These are phyloP conservation scores for Sporopachydermia lactativora DNA, from an alignment of 805 yeast genomes.

Conservation along the genomic window DNA sequence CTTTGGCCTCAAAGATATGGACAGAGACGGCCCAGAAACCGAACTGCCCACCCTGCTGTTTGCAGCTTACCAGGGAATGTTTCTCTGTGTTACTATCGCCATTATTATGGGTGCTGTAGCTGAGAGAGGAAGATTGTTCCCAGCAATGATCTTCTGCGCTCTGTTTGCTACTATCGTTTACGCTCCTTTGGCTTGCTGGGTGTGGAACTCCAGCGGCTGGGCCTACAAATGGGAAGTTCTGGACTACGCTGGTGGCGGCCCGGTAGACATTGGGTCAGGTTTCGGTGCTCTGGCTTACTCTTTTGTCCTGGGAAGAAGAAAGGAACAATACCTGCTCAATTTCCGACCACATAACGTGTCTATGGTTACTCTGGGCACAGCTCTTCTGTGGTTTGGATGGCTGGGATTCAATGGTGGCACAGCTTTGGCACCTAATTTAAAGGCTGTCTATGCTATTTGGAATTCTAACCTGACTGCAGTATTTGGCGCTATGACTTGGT, in stretches of 20 bases:
- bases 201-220: conserved; percentile 93
- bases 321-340: conserved; percentile 59
- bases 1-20: conserved; percentile 66
- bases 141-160: conserved; percentile 70
- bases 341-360: conserved; percentile 94
- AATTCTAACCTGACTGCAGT: conserved; percentile 85
- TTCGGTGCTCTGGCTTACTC: conserved; percentile 80
- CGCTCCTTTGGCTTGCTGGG: conserved; percentile 93
- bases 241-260: conserved; percentile 98
- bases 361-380: conserved; percentile 78
- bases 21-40: conserved; percentile 24
- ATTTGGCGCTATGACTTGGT: conserved; percentile 87
- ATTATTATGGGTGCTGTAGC: conserved; percentile 88
- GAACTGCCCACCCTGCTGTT: conserved; percentile 71
- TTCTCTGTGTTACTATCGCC: conserved; percentile 81
- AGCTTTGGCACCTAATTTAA: conserved; percentile 65
- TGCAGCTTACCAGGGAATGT: conserved; percentile 84
- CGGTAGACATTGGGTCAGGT: conserved; percentile 88
- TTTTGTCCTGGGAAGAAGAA: conserved; percentile 70
- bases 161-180: conserved; percentile 86
- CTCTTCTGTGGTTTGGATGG: conserved; percentile 91
- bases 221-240: conserved; percentile 83
- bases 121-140: conserved; percentile 82
- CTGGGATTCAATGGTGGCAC: conserved; percentile 89
- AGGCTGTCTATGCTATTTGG: conserved; percentile 82